phyloP scores from a whole-genome alignment of 257 asterid genomes.

The Primulina tabacum region DNA sequence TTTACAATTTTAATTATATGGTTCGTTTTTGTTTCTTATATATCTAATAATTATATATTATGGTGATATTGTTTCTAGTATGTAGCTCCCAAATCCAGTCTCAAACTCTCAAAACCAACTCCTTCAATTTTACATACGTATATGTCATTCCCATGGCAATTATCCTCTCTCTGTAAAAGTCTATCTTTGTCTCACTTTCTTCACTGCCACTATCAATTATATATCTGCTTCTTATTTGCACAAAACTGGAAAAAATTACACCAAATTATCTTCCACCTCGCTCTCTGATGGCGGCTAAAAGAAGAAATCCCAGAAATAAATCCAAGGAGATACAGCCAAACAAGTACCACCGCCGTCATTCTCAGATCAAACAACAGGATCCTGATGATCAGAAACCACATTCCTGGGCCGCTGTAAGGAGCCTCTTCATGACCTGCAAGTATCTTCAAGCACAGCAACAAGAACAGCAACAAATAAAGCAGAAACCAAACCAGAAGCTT shows the following conservation, averaged over 20 bases:
- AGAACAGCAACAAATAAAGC: slow-evolving; percentile 23
- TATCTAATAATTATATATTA: no score
- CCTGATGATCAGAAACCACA: slow-evolving; percentile 43
- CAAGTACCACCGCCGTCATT: slow-evolving; percentile 16
- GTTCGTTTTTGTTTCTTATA: no score
- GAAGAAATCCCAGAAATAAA: slow-evolving; percentile 38
- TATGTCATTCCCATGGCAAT: no score
- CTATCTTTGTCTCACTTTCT: neutral
- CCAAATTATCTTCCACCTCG: slow-evolving; percentile 12
- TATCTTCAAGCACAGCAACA: slow-evolving; percentile 59
- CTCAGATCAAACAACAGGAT: slow-evolving; percentile 21
- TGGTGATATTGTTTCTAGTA: no score
- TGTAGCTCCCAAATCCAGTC: no score
- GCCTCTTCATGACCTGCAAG: slow-evolving; percentile 78
- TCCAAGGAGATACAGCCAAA: slow-evolving; percentile 24
- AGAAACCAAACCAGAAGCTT: slow-evolving; percentile 17
- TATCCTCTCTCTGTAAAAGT: no score
- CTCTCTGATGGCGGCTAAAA: slow-evolving; percentile 63
- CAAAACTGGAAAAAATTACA: neutral
- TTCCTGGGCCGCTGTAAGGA: slow-evolving; percentile 86
- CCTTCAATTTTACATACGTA: no score
- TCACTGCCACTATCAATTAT: neutral
- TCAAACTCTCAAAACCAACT: no score
- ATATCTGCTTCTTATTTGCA: neutral
- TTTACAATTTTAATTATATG: no score